Conservation (phyloP, 2,329 filamentous ascomycete species). For the Cladosporium sp. region DNA sequence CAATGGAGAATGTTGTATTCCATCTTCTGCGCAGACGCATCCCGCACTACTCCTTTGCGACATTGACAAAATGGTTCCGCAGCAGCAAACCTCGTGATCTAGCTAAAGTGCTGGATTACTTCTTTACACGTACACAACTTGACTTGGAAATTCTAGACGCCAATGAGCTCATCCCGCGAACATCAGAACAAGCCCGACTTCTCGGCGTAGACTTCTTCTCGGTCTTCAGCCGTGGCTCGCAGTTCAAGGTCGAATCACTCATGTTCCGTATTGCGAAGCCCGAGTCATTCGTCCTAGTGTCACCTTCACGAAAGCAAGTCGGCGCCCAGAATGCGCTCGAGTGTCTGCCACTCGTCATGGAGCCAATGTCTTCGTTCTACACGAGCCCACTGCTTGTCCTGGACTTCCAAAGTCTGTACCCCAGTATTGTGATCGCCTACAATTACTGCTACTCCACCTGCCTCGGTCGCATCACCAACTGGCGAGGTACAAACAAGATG, state of each 20-base stretch:
- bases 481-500: slow-evolving; percentile 93
- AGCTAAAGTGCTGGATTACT: slow-evolving; percentile 75
- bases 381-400: slow-evolving; percentile 84
- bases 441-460: slow-evolving; percentile 99
- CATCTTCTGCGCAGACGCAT: slow-evolving; percentile 85
- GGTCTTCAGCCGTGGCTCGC: slow-evolving; percentile 89
- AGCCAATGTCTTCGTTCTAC: slow-evolving; percentile 94
- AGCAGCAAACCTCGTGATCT: slow-evolving; percentile 70
- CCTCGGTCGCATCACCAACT: slow-evolving; percentile 78
- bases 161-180: slow-evolving; percentile 85
- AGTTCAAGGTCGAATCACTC: slow-evolving; percentile 97
- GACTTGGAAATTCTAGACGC: slow-evolving; percentile 89
- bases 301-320: slow-evolving; percentile 87
- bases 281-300: slow-evolving; percentile 88
- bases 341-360: slow-evolving; percentile 94
- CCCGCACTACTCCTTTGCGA: slow-evolving; percentile 79
- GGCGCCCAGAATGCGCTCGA: slow-evolving; percentile 92
- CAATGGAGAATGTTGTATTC: slow-evolving; percentile 93
- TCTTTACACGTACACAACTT: slow-evolving; percentile 71
- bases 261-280: slow-evolving; percentile 99
- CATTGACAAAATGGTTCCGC: slow-evolving; percentile 80
- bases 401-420: slow-evolving; percentile 95
- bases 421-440: slow-evolving; percentile 98
- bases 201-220: slow-evolving; percentile 96
- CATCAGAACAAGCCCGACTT: slow-evolving; percentile 89